These are phyloP conservation scores for Cyclotella atomus DNA, from an alignment of 108 stramenopile species.

Conservation along the genomic window DNA sequence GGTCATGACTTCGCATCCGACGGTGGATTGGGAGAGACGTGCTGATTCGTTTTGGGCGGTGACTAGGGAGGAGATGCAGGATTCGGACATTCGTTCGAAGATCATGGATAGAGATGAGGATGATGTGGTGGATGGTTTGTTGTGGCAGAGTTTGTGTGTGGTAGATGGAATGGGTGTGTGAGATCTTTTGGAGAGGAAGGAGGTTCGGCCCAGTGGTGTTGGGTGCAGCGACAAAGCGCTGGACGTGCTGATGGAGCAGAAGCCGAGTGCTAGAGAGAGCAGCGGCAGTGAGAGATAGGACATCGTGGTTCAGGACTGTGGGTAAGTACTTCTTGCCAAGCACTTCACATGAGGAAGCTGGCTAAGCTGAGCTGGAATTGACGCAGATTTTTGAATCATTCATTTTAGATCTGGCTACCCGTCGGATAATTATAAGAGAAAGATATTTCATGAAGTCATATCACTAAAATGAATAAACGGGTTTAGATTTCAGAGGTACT, in stretches of 20 bases:
- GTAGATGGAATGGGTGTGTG: neutral
- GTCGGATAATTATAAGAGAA: neutral
- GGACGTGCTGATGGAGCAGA: neutral
- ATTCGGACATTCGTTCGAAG: conserved; percentile 74
- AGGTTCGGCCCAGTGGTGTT: conserved; percentile 6
- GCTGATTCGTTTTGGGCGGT: conserved; percentile 63
- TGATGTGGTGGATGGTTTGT: no score
- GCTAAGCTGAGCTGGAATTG: no score
- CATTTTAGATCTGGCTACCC: neutral
- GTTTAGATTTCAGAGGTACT: no score
- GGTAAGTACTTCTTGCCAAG: no score
- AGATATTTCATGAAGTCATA: no score
- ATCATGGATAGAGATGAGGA: conserved; percentile 54
- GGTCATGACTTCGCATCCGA: conserved; percentile 66
- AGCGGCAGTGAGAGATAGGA: neutral
- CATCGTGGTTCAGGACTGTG: no score
- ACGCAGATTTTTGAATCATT: no score
- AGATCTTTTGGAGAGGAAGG: conserved; percentile 4
- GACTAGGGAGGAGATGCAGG: conserved; percentile 70
- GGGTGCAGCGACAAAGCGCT: neutral
- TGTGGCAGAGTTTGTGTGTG: no score
- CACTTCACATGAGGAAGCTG: no score
- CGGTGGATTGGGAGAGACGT: conserved; percentile 41
- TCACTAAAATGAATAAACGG: no score
- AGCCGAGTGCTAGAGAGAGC: neutral